Evolutionary conservation across 352 stramenopile genomes (phyloP), one percentile per base, ranked within the genome.

Genomic region (Globisporangium echinulatum): DNA sequence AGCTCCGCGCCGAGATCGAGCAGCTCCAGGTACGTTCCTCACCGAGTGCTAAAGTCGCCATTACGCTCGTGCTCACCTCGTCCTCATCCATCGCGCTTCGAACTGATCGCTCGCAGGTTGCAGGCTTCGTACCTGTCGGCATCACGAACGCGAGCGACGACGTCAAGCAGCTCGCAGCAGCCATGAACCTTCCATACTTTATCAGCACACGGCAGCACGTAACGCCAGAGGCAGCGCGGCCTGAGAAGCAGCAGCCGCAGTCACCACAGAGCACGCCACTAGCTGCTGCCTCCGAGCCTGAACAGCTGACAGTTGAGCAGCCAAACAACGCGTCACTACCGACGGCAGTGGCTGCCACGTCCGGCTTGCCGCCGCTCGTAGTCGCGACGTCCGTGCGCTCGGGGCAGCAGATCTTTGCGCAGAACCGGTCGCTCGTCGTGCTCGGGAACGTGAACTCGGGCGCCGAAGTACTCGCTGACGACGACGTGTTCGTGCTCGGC

Each of bases 61-160:
- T 25, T 25, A 25, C 19, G 19, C 19, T 25, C 19, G 19, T 25
- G 19, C 19, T 25, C 19, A 25, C 19, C 19, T 25, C 19, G 19
- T 25, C 19, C 19, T 25, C 19, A 25, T 25, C 19, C 19, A 25
- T 25, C 19, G 19, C 19, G 19, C 19, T 25, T 25, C 19, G 19
- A 25, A 25, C 19, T 25, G 19, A 25, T 25, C 19, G 19, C 19
- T 25, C 19, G 19, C n/a, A 47, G 77, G 68, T 71, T 62, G 69
- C 64, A 19, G 76, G 80, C 3, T 90, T 89, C 56, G 52, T 86
- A 17, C 82, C 82, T 0, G 80, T 92, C 49, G 85, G 81, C 9
- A 78, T 94, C 66, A 92, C 85, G 8, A 92, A 94, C 58, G 85
- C 85, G 48, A 92, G 85, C 54, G 82, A 94, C 66, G 84, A 94